Evolutionary conservation across 2,329 filamentous ascomycete species (phyloP).

Genomic region (Tolypocladium cylindrosporum): DNA sequence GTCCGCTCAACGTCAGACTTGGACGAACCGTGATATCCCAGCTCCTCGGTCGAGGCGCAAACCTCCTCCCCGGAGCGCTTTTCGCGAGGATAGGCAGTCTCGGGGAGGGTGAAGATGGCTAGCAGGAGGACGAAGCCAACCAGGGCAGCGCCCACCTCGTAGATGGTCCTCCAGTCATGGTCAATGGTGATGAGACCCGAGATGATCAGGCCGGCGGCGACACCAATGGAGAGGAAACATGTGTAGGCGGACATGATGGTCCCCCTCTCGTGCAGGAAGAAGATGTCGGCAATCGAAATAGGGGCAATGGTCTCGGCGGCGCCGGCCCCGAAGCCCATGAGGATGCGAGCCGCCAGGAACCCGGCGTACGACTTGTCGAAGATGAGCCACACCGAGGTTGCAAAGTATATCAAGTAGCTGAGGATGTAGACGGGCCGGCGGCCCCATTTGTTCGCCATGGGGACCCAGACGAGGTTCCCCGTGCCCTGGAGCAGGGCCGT

Average conservation of each 20-base stretch:
- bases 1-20: conserved; percentile 8
- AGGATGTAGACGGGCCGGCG: conserved; percentile 31
- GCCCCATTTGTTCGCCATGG: conserved; percentile 33
- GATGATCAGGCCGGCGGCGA: conserved; percentile 31
- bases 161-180: conserved; percentile 39
- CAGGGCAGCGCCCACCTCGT: conserved; percentile 38
- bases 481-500: conserved; percentile 38
- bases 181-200: conserved; percentile 38
- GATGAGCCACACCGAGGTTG: conserved; percentile 30
- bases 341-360: conserved; percentile 35
- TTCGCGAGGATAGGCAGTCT: conserved; percentile 36
- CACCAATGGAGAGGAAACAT: conserved; percentile 29
- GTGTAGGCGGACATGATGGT: conserved; percentile 37
- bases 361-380: conserved; percentile 29
- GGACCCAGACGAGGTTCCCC: conserved; percentile 36
- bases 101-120: conserved; percentile 43
- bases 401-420: conserved; percentile 33
- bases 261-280: conserved; percentile 47
- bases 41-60: conserved; percentile 3
- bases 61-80: background rate
- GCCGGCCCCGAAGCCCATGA: conserved; percentile 43
- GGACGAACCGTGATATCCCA: conserved; percentile 4
- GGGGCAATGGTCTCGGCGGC: conserved; percentile 42
- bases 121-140: conserved; percentile 37
- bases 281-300: conserved; percentile 43